Base-by-base conservation (phyloP, 73 alveolate species). In the Paramecium octaurelia region DNA sequence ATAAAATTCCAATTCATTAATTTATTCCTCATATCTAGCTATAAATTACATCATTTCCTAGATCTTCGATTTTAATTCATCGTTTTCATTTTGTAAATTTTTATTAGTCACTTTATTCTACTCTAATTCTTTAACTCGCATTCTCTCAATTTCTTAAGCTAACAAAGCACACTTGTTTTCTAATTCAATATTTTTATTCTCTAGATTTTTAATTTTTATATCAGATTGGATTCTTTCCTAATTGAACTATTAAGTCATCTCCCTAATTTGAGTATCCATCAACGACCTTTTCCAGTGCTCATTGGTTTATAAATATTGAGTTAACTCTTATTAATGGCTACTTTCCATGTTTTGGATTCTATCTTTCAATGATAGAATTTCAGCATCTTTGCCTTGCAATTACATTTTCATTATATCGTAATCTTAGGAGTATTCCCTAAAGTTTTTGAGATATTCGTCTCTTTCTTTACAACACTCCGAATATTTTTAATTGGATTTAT, bases 111-210 rank as follows among this genome's bases (percentile, higher is more conserved):
- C 11, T 11, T 80, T 80, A 31, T 31, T 44, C n/a, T 44, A 18
- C 21, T 80, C 91, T 10, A 44, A 8, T 1, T 80, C 76, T 38
- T 43, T 80, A 4, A 80, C 48, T 10, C 57, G 16, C 20, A 46
- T 23, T 80, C 91, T 80, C n/a, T 80, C 91, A 10, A 31, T 80
- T 48, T 80, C 91, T 35, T 40, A 80, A 43, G 64, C 43, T 7
- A 80, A 80, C 21, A 80, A 48, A 43, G 21, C 91, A 20, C 70
- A 44, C 24, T 80, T 80, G 46, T 80, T 80, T 20, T 80, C 57
- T 42, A 40, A 40, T 48, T 40, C 84, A 31, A 31, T 20, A 64
- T 64, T 64, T 20, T 20, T 64, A 64, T 31, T 34, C 5, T 64
- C 84, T 34, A 64, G 27, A 64, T 34, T 44, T 24, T 23, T 42